Conservation (phyloP, 176 grass and related monocot species). For the Aegilops bicornis region DNA sequence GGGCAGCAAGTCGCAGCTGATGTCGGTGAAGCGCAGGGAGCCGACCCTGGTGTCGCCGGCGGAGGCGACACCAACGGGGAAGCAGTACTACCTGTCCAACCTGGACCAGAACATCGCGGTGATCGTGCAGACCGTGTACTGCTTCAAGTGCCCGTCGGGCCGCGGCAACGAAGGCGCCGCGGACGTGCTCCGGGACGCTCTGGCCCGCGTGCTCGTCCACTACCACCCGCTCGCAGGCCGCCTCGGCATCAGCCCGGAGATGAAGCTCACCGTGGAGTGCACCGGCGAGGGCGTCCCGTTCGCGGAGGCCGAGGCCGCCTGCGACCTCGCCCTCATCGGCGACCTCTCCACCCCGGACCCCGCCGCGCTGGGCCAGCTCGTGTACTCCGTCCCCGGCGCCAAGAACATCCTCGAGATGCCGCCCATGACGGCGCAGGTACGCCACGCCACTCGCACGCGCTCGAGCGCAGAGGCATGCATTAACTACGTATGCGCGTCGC, state of each 20-base stretch:
- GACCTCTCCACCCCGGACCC: slow-evolving; percentile 79
- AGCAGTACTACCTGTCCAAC: slow-evolving; percentile 91
- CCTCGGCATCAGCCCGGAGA: slow-evolving; percentile 65
- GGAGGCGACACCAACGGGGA: slow-evolving; percentile 54
- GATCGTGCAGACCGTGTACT: slow-evolving; percentile 84
- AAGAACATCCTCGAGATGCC: slow-evolving; percentile 96
- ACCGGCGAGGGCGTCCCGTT: slow-evolving; percentile 76
- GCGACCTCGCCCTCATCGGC: slow-evolving; percentile 59
- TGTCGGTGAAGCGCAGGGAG: slow-evolving; percentile 49
- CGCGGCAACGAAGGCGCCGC: slow-evolving; percentile 25
- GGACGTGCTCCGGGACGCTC: slow-evolving; percentile 55
- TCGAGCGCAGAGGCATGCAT: not conserved
- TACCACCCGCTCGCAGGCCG: slow-evolving; percentile 91
- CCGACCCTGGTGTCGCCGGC: slow-evolving; percentile 59
- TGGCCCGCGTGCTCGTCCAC: slow-evolving; percentile 74
- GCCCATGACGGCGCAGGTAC: slow-evolving; percentile 87
- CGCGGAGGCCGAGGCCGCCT: slow-evolving; percentile 79
- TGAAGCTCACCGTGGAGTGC: slow-evolving; percentile 82
- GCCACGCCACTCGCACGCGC: not conserved
- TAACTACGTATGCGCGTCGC: not conserved
- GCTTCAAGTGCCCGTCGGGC: slow-evolving; percentile 52
- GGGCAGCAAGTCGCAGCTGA: slow-evolving; percentile 18
- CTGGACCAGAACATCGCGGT: slow-evolving; percentile 96
- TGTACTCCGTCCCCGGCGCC: slow-evolving; percentile 73
- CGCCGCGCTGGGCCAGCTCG: slow-evolving; percentile 70